Evolutionary conservation across 257 asterid species (phyloP), one percentile per base, ranked within the genome.

Genomic region (Rehmannia glutinosa): DNA sequence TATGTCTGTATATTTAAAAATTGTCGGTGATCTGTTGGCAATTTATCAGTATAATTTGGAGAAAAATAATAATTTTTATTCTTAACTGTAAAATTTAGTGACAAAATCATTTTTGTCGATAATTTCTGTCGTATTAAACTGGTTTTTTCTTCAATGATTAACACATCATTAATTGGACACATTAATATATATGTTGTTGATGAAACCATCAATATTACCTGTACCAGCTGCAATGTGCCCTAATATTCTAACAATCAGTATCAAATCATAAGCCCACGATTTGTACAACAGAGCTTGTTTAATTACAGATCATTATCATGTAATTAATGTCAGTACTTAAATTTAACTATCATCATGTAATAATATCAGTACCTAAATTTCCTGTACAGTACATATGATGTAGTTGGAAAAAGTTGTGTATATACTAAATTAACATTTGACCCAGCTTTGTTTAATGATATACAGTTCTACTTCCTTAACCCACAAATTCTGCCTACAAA

Each of bases 201-300:
- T 50, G 24, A n/a, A 60, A 46, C 54, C 60, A 23, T 68, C 76
- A 75, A 64, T 66, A 57, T 72, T 72, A 75, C 52, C 81, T 79
- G 78, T 68, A 43, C 71, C 81, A 75, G 78, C 73, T 67, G 56
- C 41, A 23, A 11, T 64, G 83, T 53, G 70, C 69, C 75, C 76
- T 19, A 69, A 66, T 74, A 74, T 66, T 74, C 70, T 30, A 70
- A 66, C 80, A 74, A n/a, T 55, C 17, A 60, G 62, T 41, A 66
- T 71, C 75, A 67, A 38, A 56, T 76, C 77, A 72, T 19, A 72
- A 68, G 42, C 64, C 57, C 33, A 43, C 8, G 77, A 78, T 73
- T 64, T 32, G 45, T 42, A 70, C 70, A 71, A 67, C 80, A 71
- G 66, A 71, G 64, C 63, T 52, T 69, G 54, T 64, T 45, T 20